Evolutionary conservation across 345 rosid genomes (phyloP), one percentile per base, ranked within the genome.

Genomic region (Aquilaria yunnanensis): DNA sequence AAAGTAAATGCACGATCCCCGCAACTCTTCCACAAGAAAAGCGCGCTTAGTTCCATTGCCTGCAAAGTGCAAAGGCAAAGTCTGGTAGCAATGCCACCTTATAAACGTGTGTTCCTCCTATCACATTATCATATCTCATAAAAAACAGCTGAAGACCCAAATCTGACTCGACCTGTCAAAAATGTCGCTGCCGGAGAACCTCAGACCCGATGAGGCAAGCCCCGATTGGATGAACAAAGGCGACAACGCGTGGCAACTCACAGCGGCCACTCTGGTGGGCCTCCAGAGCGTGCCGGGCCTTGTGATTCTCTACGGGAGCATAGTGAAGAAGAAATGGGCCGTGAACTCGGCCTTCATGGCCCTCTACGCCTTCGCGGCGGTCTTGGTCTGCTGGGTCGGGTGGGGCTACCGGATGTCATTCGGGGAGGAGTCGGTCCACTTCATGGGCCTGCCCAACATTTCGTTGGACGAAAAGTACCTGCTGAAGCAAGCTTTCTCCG

Each of bases 291-390:
- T 84, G 14, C 87, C 83, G 0, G 93, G 89, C 4, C 73, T 86
- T 0, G 89, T 86, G 45, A 86, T 86, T 37, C 83, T 84, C 2
- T 82, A 84, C 59, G 87, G 87, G 0, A 81, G 87, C 82, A 83
- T 84, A 12, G 85, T 86, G 13, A 83, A 86, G 65, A 86, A 86
- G 82, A 83, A 86, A 67, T 83, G 92, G 89, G 93, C 87, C 0
- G 89, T 86, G 6, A 84, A 86, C 81, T 83, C 83, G 7, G 89
- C 89, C n/a, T 84, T 82, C 77, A 82, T 86, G 89, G 89, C 87
- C 47, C 80, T 86, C 10, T 82, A 82, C 59, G 86, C 93, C 10
- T 86, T 86, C 43, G 89, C 87, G 0, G 78, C 84, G 37, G 86
- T 84, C 13, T 74, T 84, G 3, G 67, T 86, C 1, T 84, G 89